Evolutionary conservation across 169 alveolate genomes (phyloP), one percentile per base, ranked within the genome.

Genomic region (Cyclospora cayetanensis): DNA sequence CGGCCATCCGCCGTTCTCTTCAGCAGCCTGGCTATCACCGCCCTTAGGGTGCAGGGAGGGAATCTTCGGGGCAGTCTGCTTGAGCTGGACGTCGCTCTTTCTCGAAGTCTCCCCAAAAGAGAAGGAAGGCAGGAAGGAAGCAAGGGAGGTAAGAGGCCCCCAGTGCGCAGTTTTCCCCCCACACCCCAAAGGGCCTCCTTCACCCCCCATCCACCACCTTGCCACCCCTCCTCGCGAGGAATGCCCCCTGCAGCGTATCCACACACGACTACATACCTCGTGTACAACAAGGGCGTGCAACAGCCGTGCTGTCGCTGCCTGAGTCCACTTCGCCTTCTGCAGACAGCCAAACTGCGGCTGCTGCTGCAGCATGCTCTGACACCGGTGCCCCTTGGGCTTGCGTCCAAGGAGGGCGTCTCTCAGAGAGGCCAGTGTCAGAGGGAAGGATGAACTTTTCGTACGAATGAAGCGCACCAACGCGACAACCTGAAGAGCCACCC

Each of bases 221-320:
- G 60, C 18, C 25, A 9, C 60, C 18, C 18, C 60, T 50, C 25
- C 60, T 50, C 60, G 25, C 9, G 18, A 9, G 60, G 25, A 11
- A 9, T 50, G 60, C 60, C 60, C 60, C 18, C 60, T 50, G 60
- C 60, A 11, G 60, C 60, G 18, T 9, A 9, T 50, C 25, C 60
- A 50, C 25, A 50, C 60, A 18, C 60, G 25, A 18, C 18, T 50
- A 50, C 68, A 22, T 18, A 91, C 94, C 72, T 91, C 74, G 50
- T 80, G 94, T 29, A 91, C 80, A 41, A 91, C 43, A 29, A 91
- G 65, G 35, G 50, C 55, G 29, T 91, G 82, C 12, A 91, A 43
- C 12, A 91, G 86, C 35, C 82, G 72, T 20, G 34, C n/a, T 34
- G 87, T 5, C 18, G 31, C 70, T 34, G 77, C 63, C 4, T 66